Evolutionary conservation across 768 basidiomycete species (phyloP).

Genomic region (Boletus huronensis): DNA sequence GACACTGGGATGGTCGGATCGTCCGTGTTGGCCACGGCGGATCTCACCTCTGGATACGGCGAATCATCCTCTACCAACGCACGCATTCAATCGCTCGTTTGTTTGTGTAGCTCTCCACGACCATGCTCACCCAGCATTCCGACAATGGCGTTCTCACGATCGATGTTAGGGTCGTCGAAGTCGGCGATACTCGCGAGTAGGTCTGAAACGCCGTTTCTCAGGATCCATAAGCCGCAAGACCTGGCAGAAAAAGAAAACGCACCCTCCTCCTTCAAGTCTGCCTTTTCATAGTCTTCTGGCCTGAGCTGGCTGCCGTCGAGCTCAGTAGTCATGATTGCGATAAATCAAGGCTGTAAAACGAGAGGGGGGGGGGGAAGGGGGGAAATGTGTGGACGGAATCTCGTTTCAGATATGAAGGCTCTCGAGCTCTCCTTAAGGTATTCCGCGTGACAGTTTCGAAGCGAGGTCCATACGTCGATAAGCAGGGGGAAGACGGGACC

Average conservation of each 20-base stretch:
- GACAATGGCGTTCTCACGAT: slow-evolving; percentile 14
- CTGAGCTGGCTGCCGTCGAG: background rate
- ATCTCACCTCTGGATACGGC: slow-evolving; percentile 80
- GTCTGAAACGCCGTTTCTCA: background rate
- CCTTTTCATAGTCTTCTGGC: slow-evolving; percentile 16
- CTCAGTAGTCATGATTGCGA: slow-evolving; percentile 14
- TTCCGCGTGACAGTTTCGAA: background rate
- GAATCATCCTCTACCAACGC: slow-evolving; percentile 59
- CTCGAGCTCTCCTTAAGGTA: background rate
- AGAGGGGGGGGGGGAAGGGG: background rate
- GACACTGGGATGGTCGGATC: slow-evolving; percentile 61
- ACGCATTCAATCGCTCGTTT: slow-evolving; percentile 11
- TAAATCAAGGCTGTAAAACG: background rate
- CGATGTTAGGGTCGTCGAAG: slow-evolving; percentile 39
- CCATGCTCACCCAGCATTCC: slow-evolving; percentile 18
- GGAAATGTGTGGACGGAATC: background rate
- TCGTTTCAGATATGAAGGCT: background rate
- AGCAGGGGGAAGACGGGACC: background rate
- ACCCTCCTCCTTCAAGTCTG: slow-evolving; percentile 6
- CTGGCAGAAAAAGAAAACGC: background rate
- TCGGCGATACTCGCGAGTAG: slow-evolving; percentile 7
- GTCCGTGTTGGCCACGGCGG: slow-evolving; percentile 72
- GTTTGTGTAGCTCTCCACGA: background rate
- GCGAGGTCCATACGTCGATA: background rate
- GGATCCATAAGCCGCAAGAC: background rate